Evolutionary conservation across 2,329 filamentous ascomycete genomes (phyloP), one percentile per base, ranked within the genome.

Genomic region (Chrysoporthe deuterocubensis): DNA sequence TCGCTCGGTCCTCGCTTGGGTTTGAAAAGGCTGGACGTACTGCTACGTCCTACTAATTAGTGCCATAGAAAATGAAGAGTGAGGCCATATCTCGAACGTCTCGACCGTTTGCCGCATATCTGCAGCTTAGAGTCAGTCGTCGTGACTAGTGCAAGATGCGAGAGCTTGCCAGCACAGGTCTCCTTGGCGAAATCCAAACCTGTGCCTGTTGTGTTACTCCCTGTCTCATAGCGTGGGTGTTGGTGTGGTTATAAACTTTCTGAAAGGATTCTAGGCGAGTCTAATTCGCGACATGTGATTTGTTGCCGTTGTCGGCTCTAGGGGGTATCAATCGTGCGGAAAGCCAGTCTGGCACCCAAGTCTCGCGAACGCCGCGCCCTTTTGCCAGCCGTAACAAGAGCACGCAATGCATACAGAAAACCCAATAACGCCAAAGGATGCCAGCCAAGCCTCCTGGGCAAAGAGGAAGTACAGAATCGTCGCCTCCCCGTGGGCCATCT

Each of bases 311-410:
- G 37, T 44, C 37, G 57, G 42, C 57, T 60, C 40, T 60, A 60
- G 56, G 42, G 50, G 57, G 57, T 60, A 60, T 60, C 57, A 44
- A 9, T 42, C n/a, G 40, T 44, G n/a, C 21, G 21, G 34, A 44
- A 60, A 60, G 40, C 44, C 57, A 60, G 57, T 43, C 57, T 21
- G n/a, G 14, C 40, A 13, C 34, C 40, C n/a, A n/a, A 40, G 32
- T 57, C 34, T n/a, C 32, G 54, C 32, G 32, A 40, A 57, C 18
- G 32, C 54, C 34, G 32, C 54, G 32, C 34, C 26, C 26, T 40
- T 40, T 40, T 40, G 37, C 5, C 37, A 9, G 37, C 37, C 37
- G 37, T 40, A 9, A 40, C 13, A 2, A 13, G 46, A 50, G n/a
- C 37, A 58, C 8, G 32, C 40, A 37, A 37, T 40, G 40, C 18